Evolutionary conservation across 176 grass and related monocot species (phyloP), one percentile per base, ranked within the genome.

Genomic region (Chrysopogon serrulatus): DNA sequence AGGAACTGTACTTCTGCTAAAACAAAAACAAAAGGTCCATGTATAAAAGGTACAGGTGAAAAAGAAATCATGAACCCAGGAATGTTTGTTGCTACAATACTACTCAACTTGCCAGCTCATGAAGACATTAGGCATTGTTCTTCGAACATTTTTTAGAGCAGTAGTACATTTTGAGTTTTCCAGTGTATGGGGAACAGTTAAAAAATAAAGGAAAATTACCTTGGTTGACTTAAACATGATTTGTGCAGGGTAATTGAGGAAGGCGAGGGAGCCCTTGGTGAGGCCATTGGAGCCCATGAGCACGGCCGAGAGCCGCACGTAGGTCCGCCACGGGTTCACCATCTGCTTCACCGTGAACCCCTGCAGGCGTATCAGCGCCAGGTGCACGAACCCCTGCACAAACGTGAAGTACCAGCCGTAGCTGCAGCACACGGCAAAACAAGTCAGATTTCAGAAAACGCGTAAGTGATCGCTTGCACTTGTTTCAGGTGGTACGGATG

Each of bases 361-460:
- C 47, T 98, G 96, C 40, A 98, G 79, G 4, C 74, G 81, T 56
- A 98, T 91, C 35, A 98, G 82, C 2, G 19, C 93, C 66, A 98
- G 35, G 82, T 98, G 95, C 43, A 95, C 96, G 39, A 95, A 93
- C 8, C 91, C 91, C 82, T 98, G 96, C 37, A 98, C 89, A 16
- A 98, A 98, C 14, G 96, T 98, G 91, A 98, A 98, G 89, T 98
- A 98, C 96, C 93, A 98, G 2, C 93, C 93, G 19, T 90, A 98
- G 91, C 93, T 95, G 85, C 69, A 61, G 40, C 43, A 11, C 1
- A 47, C 9, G 18, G 10, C 30, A 17, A 65, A 53, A 19, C 3
- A 10, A 10, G 34, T 69, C 35, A 73, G 4, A 10, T 17, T 59
- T 68, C 26, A 59, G 23, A 40, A 36, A 36, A 51, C 16, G 30